These are phyloP conservation scores for Sugiyamaella castrensis DNA, from an alignment of 1,139 yeast genomes.

Conservation along the genomic window DNA sequence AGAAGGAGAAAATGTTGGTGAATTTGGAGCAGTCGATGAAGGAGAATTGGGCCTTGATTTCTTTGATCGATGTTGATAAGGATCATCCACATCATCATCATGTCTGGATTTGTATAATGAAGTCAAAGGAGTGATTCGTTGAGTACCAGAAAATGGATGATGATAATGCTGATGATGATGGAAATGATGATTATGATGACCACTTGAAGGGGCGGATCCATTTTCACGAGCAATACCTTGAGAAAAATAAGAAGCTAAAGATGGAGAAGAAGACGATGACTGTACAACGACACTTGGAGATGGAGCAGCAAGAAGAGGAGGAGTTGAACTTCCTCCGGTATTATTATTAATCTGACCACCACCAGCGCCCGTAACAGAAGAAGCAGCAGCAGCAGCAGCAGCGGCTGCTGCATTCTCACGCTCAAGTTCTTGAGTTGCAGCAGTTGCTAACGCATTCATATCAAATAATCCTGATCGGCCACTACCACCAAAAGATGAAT, in stretches of 20 bases:
- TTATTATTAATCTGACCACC: constrained; percentile 1
- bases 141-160: constrained; percentile 5
- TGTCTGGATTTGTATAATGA: constrained; percentile 23
- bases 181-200: constrained; percentile 29
- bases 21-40: constrained; percentile 61
- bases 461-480: constrained; percentile 44
- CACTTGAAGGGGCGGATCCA: constrained; percentile 7
- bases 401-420: constrained; percentile 36
- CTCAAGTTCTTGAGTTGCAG: constrained; percentile 76
- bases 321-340: constrained; percentile 16
- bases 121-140: constrained; percentile 6
- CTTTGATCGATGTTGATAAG: constrained; percentile 51
- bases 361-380: constrained; percentile 2
- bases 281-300: constrained; percentile 37
- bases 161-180: constrained; percentile 30
- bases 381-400: constrained; percentile 11
- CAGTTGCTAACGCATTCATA: constrained; percentile 74
- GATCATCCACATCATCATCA: constrained; percentile 48
- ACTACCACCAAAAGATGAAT: constrained; percentile 19
- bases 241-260: constrained; percentile 57
- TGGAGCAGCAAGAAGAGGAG: constrained; percentile 25
- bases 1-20: constrained; percentile 42
- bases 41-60: constrained; percentile 81
- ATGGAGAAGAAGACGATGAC: constrained; percentile 59
- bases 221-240: constrained; percentile 13